Evolutionary conservation across 352 stramenopile genomes (phyloP).

Genomic region (Globisporangium megalacanthum): DNA sequence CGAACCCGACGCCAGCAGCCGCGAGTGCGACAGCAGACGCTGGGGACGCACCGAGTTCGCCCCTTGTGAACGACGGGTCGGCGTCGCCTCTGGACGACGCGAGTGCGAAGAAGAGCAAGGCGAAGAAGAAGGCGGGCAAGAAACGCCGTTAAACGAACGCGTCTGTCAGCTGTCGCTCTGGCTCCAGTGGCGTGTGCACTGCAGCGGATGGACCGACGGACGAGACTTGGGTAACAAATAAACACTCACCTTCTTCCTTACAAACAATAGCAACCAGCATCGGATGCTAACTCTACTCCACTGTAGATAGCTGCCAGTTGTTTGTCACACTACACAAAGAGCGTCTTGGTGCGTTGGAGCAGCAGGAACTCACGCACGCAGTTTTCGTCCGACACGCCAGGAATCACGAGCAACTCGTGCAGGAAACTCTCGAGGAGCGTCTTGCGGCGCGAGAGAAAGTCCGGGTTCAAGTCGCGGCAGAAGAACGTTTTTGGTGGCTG

Average conservation of each 20-base stretch:
- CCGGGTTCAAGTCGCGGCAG: constrained; percentile 68
- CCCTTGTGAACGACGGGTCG: constrained; percentile 14
- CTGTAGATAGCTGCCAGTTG: neutral
- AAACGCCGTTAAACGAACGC: constrained; percentile 30
- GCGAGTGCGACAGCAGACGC: constrained; percentile 6
- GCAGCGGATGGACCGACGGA: neutral
- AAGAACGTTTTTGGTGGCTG: constrained; percentile 67
- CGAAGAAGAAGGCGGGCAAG: constrained; percentile 54
- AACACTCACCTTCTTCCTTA: neutral
- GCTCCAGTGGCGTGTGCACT: neutral
- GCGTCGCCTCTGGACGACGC: constrained; percentile 14
- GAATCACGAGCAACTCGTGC: constrained; percentile 58
- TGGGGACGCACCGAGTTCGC: constrained; percentile 11
- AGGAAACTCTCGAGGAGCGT: constrained; percentile 48
- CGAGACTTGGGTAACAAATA: neutral
- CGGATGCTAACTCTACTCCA: constrained; percentile 12
- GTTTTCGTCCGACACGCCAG: constrained; percentile 45
- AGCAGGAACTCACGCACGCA: constrained; percentile 58
- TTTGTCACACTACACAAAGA: constrained; percentile 36
- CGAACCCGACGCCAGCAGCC: constrained; percentile 2
- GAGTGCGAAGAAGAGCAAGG: constrained; percentile 36
- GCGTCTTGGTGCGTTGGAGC: constrained; percentile 48
- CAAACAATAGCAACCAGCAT: neutral
- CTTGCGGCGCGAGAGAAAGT: constrained; percentile 54
- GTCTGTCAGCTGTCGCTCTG: too few species aligned